These are phyloP conservation scores for Suillus luteus DNA, from an alignment of 768 basidiomycete genomes.

Conservation along the genomic window DNA sequence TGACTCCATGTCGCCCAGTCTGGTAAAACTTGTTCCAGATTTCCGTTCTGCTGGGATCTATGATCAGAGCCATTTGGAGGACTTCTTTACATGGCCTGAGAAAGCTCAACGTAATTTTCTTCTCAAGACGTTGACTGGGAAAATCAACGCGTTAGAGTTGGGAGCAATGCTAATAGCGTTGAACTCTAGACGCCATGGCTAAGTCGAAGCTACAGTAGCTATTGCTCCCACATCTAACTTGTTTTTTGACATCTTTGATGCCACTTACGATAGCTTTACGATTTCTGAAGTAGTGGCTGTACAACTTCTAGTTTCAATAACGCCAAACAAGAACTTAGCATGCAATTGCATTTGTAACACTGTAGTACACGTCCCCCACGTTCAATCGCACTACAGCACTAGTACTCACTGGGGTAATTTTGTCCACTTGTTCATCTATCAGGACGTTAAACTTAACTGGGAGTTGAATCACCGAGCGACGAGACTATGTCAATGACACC, in stretches of 20 bases:
- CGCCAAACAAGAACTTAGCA: background rate
- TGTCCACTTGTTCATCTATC: background rate
- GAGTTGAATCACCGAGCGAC: constrained; percentile 5
- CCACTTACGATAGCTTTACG: background rate
- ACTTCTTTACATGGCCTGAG: background rate
- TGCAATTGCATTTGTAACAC: background rate
- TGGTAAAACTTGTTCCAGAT: background rate
- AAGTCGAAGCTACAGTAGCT: background rate
- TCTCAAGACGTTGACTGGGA: background rate
- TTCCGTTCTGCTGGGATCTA: constrained; percentile 5
- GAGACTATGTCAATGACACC: constrained; percentile 26
- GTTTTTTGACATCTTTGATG: background rate
- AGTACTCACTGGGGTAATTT: background rate
- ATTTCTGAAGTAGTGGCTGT: background rate
- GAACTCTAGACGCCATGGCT: background rate
- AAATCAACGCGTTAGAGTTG: background rate
- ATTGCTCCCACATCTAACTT: background rate
- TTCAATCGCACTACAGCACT: background rate
- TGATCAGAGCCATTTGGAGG: background rate
- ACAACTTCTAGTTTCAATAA: constrained; percentile 1
- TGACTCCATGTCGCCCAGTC: background rate
- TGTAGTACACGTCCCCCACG: background rate
- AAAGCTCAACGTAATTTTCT: constrained; percentile 2
- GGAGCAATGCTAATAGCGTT: background rate
- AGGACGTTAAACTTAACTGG: constrained; percentile 13